Evolutionary conservation across 805 yeast species (phyloP).

Genomic region (Cyberlindnera amylophila): DNA sequence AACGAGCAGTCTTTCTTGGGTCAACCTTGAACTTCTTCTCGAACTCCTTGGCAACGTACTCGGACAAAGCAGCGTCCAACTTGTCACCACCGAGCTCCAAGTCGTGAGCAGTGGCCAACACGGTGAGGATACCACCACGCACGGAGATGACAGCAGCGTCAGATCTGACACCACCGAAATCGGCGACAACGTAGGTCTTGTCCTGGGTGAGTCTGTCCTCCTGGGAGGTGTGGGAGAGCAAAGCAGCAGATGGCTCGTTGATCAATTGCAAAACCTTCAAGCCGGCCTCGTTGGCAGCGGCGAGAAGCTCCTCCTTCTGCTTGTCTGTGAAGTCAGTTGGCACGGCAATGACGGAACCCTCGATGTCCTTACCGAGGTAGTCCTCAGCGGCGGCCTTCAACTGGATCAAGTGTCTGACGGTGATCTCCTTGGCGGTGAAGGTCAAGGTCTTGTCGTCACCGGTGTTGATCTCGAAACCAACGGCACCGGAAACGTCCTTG

Average conservation of each 20-base stretch:
- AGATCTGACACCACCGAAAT: constrained; percentile 93
- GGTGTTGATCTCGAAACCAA: constrained; percentile 57
- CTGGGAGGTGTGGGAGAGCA: constrained; percentile 67
- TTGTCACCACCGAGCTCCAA: constrained; percentile 81
- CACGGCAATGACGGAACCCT: constrained; percentile 82
- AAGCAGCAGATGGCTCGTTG: constrained; percentile 89
- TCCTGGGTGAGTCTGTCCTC: constrained; percentile 44
- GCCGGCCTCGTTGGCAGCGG: constrained; percentile 67
- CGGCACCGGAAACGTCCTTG: constrained; percentile 58
- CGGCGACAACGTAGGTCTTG: constrained; percentile 86
- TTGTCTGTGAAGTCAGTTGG: constrained; percentile 82
- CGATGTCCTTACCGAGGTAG: constrained; percentile 76
- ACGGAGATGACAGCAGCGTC: constrained; percentile 93
- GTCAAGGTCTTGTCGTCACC: constrained; percentile 39
- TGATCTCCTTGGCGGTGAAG: constrained; percentile 70
- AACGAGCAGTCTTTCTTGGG: constrained; percentile 77
- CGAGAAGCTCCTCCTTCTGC: constrained; percentile 62
- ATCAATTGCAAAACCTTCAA: constrained; percentile 80
- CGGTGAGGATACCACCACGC: constrained; percentile 90
- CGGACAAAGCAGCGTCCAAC: constrained; percentile 76
- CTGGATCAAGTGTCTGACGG: constrained; percentile 78
- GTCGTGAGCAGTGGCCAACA: constrained; percentile 82
- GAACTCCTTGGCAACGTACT: constrained; percentile 88
- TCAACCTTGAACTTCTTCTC: constrained; percentile 80
- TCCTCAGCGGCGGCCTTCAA: constrained; percentile 88